Base-by-base conservation (phyloP, 495 filamentous ascomycete genomes). In the Hyaloscypha hepaticicola region DNA sequence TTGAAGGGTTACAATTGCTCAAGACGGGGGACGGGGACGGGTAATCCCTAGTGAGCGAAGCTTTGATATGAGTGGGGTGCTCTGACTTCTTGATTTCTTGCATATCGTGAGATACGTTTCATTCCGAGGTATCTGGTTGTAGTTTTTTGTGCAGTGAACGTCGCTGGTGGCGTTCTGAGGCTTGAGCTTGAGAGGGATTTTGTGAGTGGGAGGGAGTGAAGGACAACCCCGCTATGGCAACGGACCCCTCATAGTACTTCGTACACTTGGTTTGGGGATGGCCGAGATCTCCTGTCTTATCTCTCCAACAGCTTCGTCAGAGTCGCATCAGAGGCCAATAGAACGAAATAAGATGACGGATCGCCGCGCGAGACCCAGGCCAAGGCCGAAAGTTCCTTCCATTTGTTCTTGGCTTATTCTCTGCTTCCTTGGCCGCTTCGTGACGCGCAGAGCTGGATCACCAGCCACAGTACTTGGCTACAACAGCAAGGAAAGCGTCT, bases 341-440 rank as follows among this genome's bases (percentile, higher is more conserved):
- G n/a, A n/a, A n/a, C n/a, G n/a, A n/a, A n/a, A n/a, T n/a, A n/a
- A n/a, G n/a, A n/a, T n/a, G n/a, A n/a, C n/a, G n/a, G n/a, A n/a
- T n/a, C n/a, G 38, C 38, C 38, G 19, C 1, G 38, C 2, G 12
- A 45, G 38, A n/a, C 38, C 38, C 11, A 45, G 16, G 16, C 4
- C 19, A 4, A 4, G 38, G 4, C 38, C 38, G 58, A 45, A 0
- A 33, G 25, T 51, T 22, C 38, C 26, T 48, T 33, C 25, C 9
- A 45, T 14, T 45, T 60, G 33, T 60, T 60, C 58, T 51, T 50
- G 58, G 24, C 22, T 21, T 50, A 21, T 60, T 60, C 58, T 50
- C 50, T 25, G 58, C 22, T 60, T 25, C 26, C 58, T 60, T 60
- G 58, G 41, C 38, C n/a, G n/a, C n/a, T n/a, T n/a, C n/a, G n/a